These are phyloP conservation scores for Yarrowia osloensis DNA, from an alignment of 805 yeast species.

Conservation along the genomic window DNA sequence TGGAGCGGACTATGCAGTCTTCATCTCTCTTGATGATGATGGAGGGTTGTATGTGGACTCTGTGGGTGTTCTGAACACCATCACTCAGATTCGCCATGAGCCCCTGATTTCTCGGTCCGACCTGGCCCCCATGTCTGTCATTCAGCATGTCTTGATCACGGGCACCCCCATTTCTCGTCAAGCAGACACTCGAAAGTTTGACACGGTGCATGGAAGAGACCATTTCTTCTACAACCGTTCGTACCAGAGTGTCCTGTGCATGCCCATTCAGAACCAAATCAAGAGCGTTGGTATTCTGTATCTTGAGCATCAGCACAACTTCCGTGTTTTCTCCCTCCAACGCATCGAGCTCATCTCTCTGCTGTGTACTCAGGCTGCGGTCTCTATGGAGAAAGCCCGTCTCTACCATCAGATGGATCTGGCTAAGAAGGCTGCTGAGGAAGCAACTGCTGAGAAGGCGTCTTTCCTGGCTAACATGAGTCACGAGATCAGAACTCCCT, in stretches of 20 bases:
- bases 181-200: conserved; percentile 45
- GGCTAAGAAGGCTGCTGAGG: conserved; percentile 48
- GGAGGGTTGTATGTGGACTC: conserved; percentile 42
- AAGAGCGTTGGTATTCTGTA: conserved; percentile 52
- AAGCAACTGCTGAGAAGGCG: conserved; percentile 57
- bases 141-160: conserved; percentile 46
- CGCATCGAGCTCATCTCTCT: conserved; percentile 48
- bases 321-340: conserved; percentile 42
- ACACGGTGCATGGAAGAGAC: conserved; percentile 45
- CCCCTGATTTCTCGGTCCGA: conserved; percentile 47
- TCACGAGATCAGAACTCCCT: conserved; percentile 59
- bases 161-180: conserved; percentile 46
- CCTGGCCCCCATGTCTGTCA: conserved; percentile 48
- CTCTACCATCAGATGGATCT: conserved; percentile 52
- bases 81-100: conserved; percentile 43
- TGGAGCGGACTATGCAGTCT: conserved; percentile 45
- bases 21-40: conserved; percentile 41
- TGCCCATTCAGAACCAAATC: conserved; percentile 50
- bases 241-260: conserved; percentile 47
- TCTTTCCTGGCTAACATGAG: conserved; percentile 58
- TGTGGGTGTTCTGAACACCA: conserved; percentile 38
- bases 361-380: conserved; percentile 55
- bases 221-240: conserved; percentile 45
- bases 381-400: conserved; percentile 52
- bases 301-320: conserved; percentile 44